Base-by-base conservation (phyloP, 257 asterid species). In the Rubia yunnanensis region DNA sequence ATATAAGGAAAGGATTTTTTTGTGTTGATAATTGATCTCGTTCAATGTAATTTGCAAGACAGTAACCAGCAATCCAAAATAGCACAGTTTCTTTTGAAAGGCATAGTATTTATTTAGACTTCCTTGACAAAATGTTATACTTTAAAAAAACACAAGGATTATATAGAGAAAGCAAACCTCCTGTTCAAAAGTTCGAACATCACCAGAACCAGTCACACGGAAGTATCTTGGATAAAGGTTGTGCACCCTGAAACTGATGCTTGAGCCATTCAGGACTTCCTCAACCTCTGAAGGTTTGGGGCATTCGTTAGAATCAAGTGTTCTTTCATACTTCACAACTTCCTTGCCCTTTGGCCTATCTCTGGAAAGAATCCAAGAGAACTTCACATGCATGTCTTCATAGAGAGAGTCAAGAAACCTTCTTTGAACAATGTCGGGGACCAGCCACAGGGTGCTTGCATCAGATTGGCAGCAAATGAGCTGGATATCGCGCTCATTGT, bases 261-360 rank as follows among this genome's bases (percentile, higher is more conserved):
- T 65, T 35, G 94, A 76, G 67, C 99, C 99, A 75, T 90, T 89
- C 39, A 94, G 75, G 70, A 86, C 97, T 60, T 82, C 74, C 73
- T 77, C 86, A 77, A 94, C 88, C 56, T 90, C 86, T 17, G 82
- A 88, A 24, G 95, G 76, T 63, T 72, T 36, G 14, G 99, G 99
- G 81, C 85, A 85, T 74, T 85, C 82, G 62, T 60, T 72, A 13
- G 78, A 82, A 50, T 82, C 91, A 20, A 86, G 81, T 59, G 65
- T 77, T 67, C 81, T 82, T 70, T 88, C 96, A 64, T 81, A 94
- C 75, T 88, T 90, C 82, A 94, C 99, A 48, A 71, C 85, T 78
- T 94, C 99, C 83, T 94, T 94, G 70, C 89, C 95, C 77, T 94
- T 94, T 44, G 99, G 99, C 58, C 97, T 81, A 80, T 94, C 99